Percentiles rank a stretch among this genome's conserved stretches.
phyloP scores from a whole-genome alignment of 2,329 filamentous ascomycete genomes.

The Fusarium napiforme region DNA sequence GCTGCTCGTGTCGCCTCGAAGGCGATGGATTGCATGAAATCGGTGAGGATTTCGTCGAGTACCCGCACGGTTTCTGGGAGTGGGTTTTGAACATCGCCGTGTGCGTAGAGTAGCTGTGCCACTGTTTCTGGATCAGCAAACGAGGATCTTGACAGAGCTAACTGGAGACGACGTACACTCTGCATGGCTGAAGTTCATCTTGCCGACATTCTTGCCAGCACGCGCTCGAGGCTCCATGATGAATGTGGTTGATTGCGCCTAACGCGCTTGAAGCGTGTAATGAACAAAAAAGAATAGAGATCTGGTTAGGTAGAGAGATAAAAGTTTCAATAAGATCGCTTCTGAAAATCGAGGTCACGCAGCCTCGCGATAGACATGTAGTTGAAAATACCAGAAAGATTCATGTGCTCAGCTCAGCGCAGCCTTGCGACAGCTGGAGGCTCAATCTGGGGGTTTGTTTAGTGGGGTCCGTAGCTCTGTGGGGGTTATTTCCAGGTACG shows the following conservation, averaged over 20 bases:
- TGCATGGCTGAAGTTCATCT: constrained; percentile 80
- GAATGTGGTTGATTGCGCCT: constrained; percentile 17
- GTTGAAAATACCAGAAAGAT: constrained; percentile 28
- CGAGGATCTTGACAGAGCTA: background rate
- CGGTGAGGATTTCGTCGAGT: constrained; percentile 94
- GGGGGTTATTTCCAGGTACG: constrained; percentile 35
- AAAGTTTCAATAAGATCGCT: background rate
- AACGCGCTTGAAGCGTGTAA: constrained; percentile 10
- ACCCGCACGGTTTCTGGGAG: constrained; percentile 86
- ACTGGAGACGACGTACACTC: constrained; percentile 67
- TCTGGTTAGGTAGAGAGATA: background rate
- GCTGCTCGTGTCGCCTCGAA: constrained; percentile 89
- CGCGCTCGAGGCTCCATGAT: constrained; percentile 81
- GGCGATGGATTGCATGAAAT: constrained; percentile 94
- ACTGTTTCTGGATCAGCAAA: constrained; percentile 58
- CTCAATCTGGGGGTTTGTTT: constrained; percentile 20
- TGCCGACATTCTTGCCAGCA: constrained; percentile 82
- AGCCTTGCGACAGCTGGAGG: constrained; percentile 35
- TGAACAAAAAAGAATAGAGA: background rate
- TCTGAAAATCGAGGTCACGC: background rate
- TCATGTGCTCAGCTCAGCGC: constrained; percentile 18
- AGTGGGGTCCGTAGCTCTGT: constrained; percentile 37
- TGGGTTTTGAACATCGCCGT: constrained; percentile 81
- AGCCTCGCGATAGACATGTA: constrained; percentile 37
- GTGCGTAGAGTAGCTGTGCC: constrained; percentile 78